Conservation (phyloP, 495 filamentous ascomycete species). For the Clavariopsis aquatica region DNA sequence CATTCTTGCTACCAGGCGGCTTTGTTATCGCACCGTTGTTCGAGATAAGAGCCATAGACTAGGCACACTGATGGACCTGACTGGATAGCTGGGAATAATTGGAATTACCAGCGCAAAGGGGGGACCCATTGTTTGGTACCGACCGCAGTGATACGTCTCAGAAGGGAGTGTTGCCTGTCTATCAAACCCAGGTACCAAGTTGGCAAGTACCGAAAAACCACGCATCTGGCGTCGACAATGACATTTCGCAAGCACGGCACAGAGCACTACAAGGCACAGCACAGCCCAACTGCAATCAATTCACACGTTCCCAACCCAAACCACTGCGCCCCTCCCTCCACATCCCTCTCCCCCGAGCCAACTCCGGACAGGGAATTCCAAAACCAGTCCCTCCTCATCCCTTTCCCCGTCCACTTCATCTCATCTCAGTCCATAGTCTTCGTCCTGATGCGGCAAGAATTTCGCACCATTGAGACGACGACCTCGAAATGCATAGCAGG, state of each 20-base stretch:
- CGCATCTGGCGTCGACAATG: neutral
- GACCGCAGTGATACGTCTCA: constrained; percentile 20
- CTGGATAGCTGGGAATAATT: neutral
- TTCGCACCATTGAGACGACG: neutral
- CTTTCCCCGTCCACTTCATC: neutral
- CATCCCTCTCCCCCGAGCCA: neutral
- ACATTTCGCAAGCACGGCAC: neutral
- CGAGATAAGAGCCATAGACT: neutral
- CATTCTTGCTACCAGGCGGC: neutral
- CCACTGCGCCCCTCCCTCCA: neutral
- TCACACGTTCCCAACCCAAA: neutral
- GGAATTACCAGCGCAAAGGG: too few species aligned
- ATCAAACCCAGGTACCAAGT: constrained; percentile 8
- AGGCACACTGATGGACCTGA: neutral
- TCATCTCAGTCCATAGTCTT: neutral
- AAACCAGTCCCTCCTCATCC: neutral
- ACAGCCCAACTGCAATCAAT: constrained; percentile 1
- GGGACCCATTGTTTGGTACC: constrained; percentile 28
- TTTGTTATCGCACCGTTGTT: neutral
- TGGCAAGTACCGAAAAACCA: constrained; percentile 5
- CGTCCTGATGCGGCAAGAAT: neutral
- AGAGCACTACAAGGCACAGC: neutral
- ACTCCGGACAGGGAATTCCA: neutral
- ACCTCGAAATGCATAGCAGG: neutral
- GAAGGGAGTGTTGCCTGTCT: neutral